A percentile compares a stretch with the other conserved stretches of the same genome.
These are phyloP conservation scores for Tubosaeta sp. DNA, from an alignment of 768 basidiomycete species.

Conservation along the genomic window DNA sequence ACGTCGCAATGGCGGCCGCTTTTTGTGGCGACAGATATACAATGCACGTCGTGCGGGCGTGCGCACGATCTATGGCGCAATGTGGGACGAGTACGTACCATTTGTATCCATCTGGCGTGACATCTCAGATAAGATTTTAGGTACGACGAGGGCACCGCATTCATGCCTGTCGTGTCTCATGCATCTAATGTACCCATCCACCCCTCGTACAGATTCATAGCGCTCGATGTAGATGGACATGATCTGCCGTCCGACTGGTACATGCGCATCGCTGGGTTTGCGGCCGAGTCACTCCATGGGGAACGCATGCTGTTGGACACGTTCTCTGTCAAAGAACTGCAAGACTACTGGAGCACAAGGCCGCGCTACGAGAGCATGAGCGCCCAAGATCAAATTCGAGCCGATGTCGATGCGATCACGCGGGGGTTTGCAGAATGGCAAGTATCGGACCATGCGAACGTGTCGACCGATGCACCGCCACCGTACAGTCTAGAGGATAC, in stretches of 20 bases:
- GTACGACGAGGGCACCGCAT: conserved; percentile 82
- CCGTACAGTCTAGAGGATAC: conserved; percentile 58
- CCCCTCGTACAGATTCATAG: conserved; percentile 58
- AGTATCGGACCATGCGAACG: neutral
- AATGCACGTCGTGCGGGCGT: conserved; percentile 61
- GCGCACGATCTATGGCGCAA: conserved; percentile 71
- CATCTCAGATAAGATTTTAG: conserved; percentile 30
- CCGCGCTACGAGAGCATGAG: conserved; percentile 47
- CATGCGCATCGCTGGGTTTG: conserved; percentile 74
- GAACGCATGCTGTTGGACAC: conserved; percentile 60
- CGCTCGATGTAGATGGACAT: conserved; percentile 74
- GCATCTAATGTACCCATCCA: conserved; percentile 57
- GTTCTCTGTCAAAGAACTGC: conserved; percentile 66
- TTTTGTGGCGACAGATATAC: conserved; percentile 75
- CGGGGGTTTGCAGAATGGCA: conserved; percentile 45
- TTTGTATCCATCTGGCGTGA: neutral
- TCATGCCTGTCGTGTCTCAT: conserved; percentile 66
- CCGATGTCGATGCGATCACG: conserved; percentile 23
- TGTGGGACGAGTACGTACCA: conserved; percentile 77
- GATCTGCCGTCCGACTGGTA: conserved; percentile 83
- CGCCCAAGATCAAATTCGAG: conserved; percentile 11
- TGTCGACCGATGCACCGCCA: conserved; percentile 53
- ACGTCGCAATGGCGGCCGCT: conserved; percentile 66
- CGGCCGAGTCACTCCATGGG: conserved; percentile 60
- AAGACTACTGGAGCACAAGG: conserved; percentile 68